Conservation (phyloP, 805 yeast genomes). For the Cyberlindnera japonica region DNA sequence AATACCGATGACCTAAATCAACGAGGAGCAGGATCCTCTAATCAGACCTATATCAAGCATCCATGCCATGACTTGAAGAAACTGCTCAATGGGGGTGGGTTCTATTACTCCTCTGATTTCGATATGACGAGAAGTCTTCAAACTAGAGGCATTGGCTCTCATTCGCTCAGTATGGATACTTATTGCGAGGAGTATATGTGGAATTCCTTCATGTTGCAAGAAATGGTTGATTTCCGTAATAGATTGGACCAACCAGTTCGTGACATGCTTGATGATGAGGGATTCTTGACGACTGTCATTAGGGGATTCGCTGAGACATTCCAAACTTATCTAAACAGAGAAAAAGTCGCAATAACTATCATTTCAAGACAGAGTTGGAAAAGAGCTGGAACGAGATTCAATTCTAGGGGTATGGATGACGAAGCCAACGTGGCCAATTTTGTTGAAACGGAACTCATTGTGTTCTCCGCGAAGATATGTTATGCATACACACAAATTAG, state of each 20-base stretch:
- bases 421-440: constrained; percentile 94
- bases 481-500: constrained; percentile 86
- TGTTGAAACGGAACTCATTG: constrained; percentile 86
- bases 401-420: constrained; percentile 94
- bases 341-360: constrained; percentile 57
- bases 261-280: constrained; percentile 62
- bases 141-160: constrained; percentile 51
- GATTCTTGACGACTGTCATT: constrained; percentile 85
- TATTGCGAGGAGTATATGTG: constrained; percentile 91
- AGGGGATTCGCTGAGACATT: constrained; percentile 92
- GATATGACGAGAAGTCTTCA: constrained; percentile 89
- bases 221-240: constrained; percentile 56
- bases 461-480: constrained; percentile 49
- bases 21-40: constrained; percentile 13
- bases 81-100: constrained; percentile 80
- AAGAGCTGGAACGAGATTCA: constrained; percentile 94
- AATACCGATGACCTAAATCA: constrained; percentile 22
- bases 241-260: constrained; percentile 62
- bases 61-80: constrained; percentile 83
- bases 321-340: constrained; percentile 35
- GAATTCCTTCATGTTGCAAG: constrained; percentile 81
- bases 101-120: constrained; percentile 87
- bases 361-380: constrained; percentile 96
- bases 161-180: constrained; percentile 42
- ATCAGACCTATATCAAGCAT: constrained; percentile 30